Evolutionary conservation across 768 basidiomycete genomes (phyloP).

Genomic region (Sporobolomyces phaffii): DNA sequence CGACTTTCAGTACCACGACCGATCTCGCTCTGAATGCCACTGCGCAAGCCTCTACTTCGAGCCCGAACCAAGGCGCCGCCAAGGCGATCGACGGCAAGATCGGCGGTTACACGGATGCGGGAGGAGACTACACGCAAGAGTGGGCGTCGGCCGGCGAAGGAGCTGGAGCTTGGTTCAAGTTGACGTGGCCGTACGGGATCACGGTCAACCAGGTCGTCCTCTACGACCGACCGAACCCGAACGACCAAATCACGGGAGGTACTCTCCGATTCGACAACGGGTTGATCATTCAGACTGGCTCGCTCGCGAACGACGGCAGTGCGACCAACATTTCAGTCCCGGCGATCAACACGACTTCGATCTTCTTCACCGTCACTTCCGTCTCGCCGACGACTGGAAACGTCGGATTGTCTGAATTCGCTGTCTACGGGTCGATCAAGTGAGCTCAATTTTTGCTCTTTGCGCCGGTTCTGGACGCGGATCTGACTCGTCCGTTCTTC

Average conservation of each 20-base stretch:
- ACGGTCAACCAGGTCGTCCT: constrained; percentile 23
- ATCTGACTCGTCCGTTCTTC: not conserved
- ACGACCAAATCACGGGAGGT: constrained; percentile 29
- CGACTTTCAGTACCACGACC: not conserved
- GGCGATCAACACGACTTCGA: constrained; percentile 9
- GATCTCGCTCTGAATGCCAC: constrained; percentile 26
- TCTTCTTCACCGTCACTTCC: constrained; percentile 24
- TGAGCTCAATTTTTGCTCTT: not conserved
- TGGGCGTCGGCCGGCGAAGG: constrained; percentile 29
- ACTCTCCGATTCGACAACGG: constrained; percentile 26
- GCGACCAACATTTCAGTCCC: constrained; percentile 27
- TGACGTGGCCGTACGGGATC: constrained; percentile 20
- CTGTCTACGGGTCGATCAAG: constrained; percentile 8
- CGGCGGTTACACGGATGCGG: constrained; percentile 20
- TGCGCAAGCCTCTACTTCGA: constrained; percentile 11
- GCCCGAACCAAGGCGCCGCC: not conserved
- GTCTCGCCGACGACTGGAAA: not conserved
- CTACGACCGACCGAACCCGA: constrained; percentile 34
- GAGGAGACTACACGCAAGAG: constrained; percentile 22
- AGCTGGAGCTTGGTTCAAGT: constrained; percentile 15
- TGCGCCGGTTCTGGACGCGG: not conserved
- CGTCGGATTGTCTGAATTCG: constrained; percentile 25
- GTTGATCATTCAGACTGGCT: not conserved
- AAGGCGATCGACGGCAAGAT: constrained; percentile 20
- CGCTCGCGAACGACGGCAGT: constrained; percentile 25